Base-by-base conservation (phyloP, 1,139 yeast species). In the Saccharomyces hybrid region DNA sequence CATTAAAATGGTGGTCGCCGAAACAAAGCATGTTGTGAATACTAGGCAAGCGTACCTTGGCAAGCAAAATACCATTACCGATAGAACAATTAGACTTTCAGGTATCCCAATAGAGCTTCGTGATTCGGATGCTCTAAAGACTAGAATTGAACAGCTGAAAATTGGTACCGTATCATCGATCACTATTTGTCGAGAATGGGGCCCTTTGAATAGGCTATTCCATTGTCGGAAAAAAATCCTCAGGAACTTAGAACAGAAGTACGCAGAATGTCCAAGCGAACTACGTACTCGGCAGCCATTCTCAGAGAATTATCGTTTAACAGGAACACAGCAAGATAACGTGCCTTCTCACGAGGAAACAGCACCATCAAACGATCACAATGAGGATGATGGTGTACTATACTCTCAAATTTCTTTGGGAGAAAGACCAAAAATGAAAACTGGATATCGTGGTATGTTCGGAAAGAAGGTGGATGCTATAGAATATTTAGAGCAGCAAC, bases 51-150 rank as follows among this genome's bases (percentile, higher is more conserved):
- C 78, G 60, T 88, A 88, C 67, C 74, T 93, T 61, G 98, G 98
- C 0, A 80, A 83, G 52, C 98, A 91, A 68, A 86, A 88, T 68
- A 86, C 96, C 5, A 81, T 93, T 54, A 90, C 98, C 0, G 99
- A 93, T 74, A 77, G 97, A 64, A 93, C 99, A 0, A 87, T 93
- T 54, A 75, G 95, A 57, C 71, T 93, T 27, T 86, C 95, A 48
- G 98, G 98, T 0, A 88, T 93, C n/a, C 97, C 98, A 0, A 85
- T 88, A 0, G 83, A 84, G 52, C 73, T 90, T 44, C 75, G 97
- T 55, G 83, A 83, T 53, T 93, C 84, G 60, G 77, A 78, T 26
- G 82, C 80, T 12, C 73, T 93, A 61, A 83, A 80, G 56, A 78
- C 82, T 48, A 93, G 88, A 65, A 84, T 93, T 38, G 95, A 88